Evolutionary conservation across 1,139 yeast genomes (phyloP).

Genomic region (Yamadazyma jaroonii): DNA sequence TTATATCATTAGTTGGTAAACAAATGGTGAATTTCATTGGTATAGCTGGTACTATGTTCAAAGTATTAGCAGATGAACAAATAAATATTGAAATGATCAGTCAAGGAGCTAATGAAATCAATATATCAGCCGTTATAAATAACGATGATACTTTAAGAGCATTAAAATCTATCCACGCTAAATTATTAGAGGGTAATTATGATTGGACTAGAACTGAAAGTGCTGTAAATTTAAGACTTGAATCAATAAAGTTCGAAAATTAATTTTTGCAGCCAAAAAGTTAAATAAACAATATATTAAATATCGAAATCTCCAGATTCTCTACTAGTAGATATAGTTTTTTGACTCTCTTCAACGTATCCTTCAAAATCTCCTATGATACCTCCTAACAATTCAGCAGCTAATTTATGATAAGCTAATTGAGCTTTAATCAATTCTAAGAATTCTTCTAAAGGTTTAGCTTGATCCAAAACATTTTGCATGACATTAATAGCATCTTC

Average conservation of each 20-base stretch:
- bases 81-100: constrained; percentile 97
- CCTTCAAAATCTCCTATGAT: constrained; percentile 65
- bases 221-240: constrained; percentile 38
- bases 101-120: constrained; percentile 97
- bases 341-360: constrained; percentile 49
- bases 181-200: constrained; percentile 53
- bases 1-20: constrained; percentile 90
- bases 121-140: constrained; percentile 91
- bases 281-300: constrained; percentile 11
- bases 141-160: constrained; percentile 83
- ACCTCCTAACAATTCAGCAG: constrained; percentile 64
- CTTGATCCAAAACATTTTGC: constrained; percentile 77
- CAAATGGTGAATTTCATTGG: constrained; percentile 97
- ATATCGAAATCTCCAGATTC: constrained; percentile 49
- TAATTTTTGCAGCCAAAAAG: neutral
- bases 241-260: constrained; percentile 27
- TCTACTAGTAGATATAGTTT: constrained; percentile 20
- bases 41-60: constrained; percentile 96
- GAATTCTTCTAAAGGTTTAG: constrained; percentile 69
- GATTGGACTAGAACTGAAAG: constrained; percentile 24
- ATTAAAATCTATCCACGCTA: constrained; percentile 78
- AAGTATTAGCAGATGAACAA: constrained; percentile 86
- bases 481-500: constrained; percentile 85
- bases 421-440: constrained; percentile 76
- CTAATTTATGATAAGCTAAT: constrained; percentile 77